Evolutionary conservation across 2,329 filamentous ascomycete genomes (phyloP).

Genomic region (Botrytis aclada): DNA sequence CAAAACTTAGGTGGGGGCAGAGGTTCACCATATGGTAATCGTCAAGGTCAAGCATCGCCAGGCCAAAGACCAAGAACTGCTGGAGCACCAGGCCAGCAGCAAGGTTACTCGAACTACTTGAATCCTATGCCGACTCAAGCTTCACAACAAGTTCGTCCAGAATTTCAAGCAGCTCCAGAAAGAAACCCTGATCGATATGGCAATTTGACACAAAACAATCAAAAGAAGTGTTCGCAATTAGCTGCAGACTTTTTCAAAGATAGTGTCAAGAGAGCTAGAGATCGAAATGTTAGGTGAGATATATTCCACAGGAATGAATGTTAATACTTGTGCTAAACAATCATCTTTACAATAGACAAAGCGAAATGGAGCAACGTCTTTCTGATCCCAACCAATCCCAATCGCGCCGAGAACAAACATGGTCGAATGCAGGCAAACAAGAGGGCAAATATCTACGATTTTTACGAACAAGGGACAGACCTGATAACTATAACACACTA

Average conservation of each 20-base stretch:
- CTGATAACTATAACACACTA: slow-evolving; percentile 91
- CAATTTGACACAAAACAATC: slow-evolving; percentile 62
- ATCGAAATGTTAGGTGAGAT: slow-evolving; percentile 85
- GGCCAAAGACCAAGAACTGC: slow-evolving; percentile 80
- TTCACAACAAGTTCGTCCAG: slow-evolving; percentile 56
- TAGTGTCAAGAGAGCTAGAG: slow-evolving; percentile 91
- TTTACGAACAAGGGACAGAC: slow-evolving; percentile 86
- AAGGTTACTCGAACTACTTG: slow-evolving; percentile 62
- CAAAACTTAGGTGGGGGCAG: slow-evolving; percentile 83
- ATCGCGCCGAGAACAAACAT: slow-evolving; percentile 77
- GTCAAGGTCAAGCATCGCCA: slow-evolving; percentile 58
- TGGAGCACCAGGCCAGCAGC: slow-evolving; percentile 61
- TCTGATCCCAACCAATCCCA: slow-evolving; percentile 72
- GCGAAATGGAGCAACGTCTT: slow-evolving; percentile 85
- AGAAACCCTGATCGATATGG: slow-evolving; percentile 81
- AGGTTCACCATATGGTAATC: slow-evolving; percentile 64
- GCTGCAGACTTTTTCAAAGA: slow-evolving; percentile 97
- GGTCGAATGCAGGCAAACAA: slow-evolving; percentile 78
- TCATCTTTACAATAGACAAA: slow-evolving; percentile 58
- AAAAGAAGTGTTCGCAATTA: slow-evolving; percentile 66
- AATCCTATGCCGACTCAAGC: slow-evolving; percentile 63
- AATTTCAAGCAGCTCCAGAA: slow-evolving; percentile 77
- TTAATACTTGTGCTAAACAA: slow-evolving; percentile 3
- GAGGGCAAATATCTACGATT: slow-evolving; percentile 94
- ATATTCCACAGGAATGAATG: neutral